Conservation (phyloP, 495 filamentous ascomycete species). For the Podospora sp. region DNA sequence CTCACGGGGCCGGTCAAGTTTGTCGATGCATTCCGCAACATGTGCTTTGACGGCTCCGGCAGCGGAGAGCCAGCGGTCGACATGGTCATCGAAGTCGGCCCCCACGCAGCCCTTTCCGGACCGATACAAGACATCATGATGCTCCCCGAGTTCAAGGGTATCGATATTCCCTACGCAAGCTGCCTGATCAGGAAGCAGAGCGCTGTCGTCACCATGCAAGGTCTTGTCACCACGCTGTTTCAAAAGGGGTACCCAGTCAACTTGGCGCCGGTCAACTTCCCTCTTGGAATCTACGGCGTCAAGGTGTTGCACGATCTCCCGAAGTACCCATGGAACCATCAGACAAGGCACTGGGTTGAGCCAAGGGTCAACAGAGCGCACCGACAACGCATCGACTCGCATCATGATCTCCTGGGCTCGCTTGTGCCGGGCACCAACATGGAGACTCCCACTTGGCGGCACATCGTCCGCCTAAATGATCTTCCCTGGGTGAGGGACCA, state of each 20-base stretch:
- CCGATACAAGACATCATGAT: conserved; percentile 56
- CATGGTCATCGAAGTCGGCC: conserved; percentile 43
- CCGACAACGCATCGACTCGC: conserved; percentile 35
- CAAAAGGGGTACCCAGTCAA: conserved; percentile 45
- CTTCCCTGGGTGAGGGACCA: conserved; percentile 55
- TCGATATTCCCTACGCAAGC: conserved; percentile 31
- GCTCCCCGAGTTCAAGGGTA: conserved; percentile 26
- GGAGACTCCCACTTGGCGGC: conserved; percentile 45
- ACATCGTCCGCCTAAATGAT: conserved; percentile 44
- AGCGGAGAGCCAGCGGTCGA: conserved; percentile 27
- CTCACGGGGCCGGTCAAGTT: conserved; percentile 49
- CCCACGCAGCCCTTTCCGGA: conserved; percentile 50
- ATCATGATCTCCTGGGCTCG: conserved; percentile 55
- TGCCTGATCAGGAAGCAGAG: conserved; percentile 38
- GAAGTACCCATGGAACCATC: conserved; percentile 51
- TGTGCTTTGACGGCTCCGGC: conserved; percentile 28
- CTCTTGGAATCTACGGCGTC: conserved; percentile 33
- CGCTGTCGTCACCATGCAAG: conserved; percentile 38
- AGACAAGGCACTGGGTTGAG: conserved; percentile 48
- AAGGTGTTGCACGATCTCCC: conserved; percentile 41
- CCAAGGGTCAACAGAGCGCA: conserved; percentile 46
- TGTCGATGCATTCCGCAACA: conserved; percentile 41
- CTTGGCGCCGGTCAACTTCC: conserved; percentile 43
- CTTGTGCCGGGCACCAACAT: conserved; percentile 34
- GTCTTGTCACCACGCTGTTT: conserved; percentile 33